phyloP scores from a whole-genome alignment of 345 rosid genomes.

The Cardamine chenopodiifolia region DNA sequence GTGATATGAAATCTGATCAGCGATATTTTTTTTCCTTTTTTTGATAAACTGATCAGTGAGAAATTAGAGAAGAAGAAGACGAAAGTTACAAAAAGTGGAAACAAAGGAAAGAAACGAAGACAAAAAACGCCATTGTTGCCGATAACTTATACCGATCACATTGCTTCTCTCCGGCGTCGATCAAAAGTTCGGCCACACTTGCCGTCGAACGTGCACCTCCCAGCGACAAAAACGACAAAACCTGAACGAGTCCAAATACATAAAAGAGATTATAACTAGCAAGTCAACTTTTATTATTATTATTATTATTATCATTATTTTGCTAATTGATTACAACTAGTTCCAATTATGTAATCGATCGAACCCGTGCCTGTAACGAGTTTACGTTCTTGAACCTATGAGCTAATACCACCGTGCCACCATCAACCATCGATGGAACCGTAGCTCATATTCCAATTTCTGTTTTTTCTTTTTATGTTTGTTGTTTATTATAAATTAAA shows the following conservation, averaged over 20 bases:
- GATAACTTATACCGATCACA: constrained; percentile 62
- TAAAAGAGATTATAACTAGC: background rate
- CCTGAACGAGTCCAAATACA: constrained; percentile 40
- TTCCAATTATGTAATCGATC: too few species aligned
- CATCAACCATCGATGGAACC: too few species aligned
- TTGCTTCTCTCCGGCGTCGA: constrained; percentile 37
- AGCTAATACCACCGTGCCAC: too few species aligned
- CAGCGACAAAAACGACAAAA: constrained; percentile 55
- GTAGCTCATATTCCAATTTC: too few species aligned
- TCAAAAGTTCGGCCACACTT: constrained; percentile 51
- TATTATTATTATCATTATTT: too few species aligned
- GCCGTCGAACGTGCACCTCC: constrained; percentile 66
- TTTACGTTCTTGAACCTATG: too few species aligned
- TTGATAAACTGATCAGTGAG: constrained; percentile 6
- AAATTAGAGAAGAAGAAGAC: constrained; percentile 51
- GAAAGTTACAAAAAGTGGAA: constrained; percentile 63
- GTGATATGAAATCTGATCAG: constrained; percentile 2
- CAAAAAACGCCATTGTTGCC: constrained; percentile 67
- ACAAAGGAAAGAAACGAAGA: constrained; percentile 60
- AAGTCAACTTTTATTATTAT: too few species aligned
- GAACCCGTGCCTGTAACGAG: too few species aligned
- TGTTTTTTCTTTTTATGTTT: background rate
- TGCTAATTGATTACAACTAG: background rate
- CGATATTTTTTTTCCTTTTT: too few species aligned
- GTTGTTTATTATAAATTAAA: background rate